phyloP scores from a whole-genome alignment of 2,329 filamentous ascomycete species.

The Exophiala aquamarina region DNA sequence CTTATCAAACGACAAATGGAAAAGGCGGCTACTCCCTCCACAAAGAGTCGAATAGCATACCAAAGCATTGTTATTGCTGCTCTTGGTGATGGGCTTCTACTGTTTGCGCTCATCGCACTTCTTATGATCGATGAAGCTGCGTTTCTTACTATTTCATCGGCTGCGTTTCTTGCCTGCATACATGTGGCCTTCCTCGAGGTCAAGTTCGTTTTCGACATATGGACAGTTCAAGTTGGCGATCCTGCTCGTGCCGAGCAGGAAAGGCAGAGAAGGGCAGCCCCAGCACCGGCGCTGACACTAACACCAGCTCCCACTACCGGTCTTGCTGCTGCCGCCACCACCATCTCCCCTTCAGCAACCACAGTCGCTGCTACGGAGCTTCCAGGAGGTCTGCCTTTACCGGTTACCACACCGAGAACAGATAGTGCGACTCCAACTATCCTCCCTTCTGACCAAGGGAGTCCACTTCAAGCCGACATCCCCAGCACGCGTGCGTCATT shows the following conservation, averaged over 20 bases:
- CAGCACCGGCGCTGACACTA: conserved; percentile 10
- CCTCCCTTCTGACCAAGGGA: conserved; percentile 60
- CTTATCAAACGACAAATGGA: conserved; percentile 63
- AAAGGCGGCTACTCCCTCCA: conserved; percentile 64
- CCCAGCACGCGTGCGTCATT: conserved; percentile 48
- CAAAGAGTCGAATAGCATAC: conserved; percentile 63
- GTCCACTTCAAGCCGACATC: conserved; percentile 28
- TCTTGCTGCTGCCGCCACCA: not conserved
- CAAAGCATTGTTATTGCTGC: conserved; percentile 63
- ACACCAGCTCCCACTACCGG: conserved; percentile 3
- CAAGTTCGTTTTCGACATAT: conserved; percentile 67
- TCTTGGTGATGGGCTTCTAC: conserved; percentile 60
- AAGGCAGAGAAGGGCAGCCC: conserved; percentile 23
- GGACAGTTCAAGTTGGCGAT: conserved; percentile 57
- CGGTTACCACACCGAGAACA: conserved; percentile 48
- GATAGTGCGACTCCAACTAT: conserved; percentile 56
- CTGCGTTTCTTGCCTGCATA: conserved; percentile 60
- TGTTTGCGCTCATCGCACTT: conserved; percentile 53
- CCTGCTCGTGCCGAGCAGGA: conserved; percentile 48
- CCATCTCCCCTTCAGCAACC: not conserved
- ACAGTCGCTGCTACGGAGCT: not conserved
- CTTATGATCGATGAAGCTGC: conserved; percentile 56
- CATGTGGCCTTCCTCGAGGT: conserved; percentile 64
- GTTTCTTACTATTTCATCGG: conserved; percentile 56
- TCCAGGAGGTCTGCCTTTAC: conserved; percentile 45